Conservation (phyloP, 352 stramenopile species). For the Globisporangium acanthophoron region DNA sequence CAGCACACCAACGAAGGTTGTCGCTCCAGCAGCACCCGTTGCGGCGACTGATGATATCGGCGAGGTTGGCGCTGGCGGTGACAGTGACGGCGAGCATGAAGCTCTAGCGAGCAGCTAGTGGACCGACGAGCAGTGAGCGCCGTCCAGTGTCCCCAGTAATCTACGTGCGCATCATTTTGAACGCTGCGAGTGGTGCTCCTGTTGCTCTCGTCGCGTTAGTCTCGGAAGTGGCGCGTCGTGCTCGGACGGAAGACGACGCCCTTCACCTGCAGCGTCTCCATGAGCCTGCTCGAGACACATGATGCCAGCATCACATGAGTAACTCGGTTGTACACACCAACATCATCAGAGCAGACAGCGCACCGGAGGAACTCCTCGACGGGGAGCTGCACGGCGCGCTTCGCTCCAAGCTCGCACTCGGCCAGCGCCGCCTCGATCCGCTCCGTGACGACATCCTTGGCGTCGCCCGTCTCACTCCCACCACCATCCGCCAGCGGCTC, state of each 20-base stretch:
- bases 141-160: conserved; percentile 4
- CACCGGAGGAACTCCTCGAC: conserved; percentile 51
- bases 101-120: neutral
- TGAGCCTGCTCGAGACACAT: conserved; percentile 20
- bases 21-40: neutral
- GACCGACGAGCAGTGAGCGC: neutral
- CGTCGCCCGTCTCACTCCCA: neutral
- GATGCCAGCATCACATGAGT: neutral
- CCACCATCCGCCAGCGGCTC: conserved; percentile 1
- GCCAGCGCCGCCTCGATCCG: conserved; percentile 45
- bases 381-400: conserved; percentile 60
- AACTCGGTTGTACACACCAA: neutral
- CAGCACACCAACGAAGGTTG: neutral
- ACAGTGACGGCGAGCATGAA: neutral
- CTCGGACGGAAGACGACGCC: conserved; percentile 51
- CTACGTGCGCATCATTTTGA: conserved; percentile 6
- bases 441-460: conserved; percentile 31
- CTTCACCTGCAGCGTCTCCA: conserved; percentile 36
- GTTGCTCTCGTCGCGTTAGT: conserved; percentile 19
- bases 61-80: neutral
- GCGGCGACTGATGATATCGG: neutral
- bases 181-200: neutral
- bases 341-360: neutral
- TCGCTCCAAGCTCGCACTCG: conserved; percentile 33
- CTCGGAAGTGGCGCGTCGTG: conserved; percentile 59